Conservation (phyloP, 2,329 filamentous ascomycete genomes). For the Corniculantispora saksenae region DNA sequence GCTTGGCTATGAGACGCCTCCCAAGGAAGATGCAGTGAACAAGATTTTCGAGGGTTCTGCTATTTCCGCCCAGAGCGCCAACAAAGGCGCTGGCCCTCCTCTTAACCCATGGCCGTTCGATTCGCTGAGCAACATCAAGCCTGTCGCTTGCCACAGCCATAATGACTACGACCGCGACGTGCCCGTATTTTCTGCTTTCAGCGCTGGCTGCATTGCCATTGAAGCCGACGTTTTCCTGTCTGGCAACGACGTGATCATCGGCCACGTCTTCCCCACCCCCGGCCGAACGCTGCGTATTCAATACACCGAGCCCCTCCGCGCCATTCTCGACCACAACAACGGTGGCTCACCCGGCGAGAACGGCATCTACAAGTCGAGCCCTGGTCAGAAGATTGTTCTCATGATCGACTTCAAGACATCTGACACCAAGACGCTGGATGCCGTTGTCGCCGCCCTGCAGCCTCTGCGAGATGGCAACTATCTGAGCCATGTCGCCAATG, state of each 20-base stretch:
- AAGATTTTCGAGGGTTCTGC: slow-evolving; percentile 20
- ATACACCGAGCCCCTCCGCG: slow-evolving; percentile 20
- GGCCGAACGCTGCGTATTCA: slow-evolving; percentile 19
- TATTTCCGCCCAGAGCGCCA: slow-evolving; percentile 23
- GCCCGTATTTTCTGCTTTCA: slow-evolving; percentile 63
- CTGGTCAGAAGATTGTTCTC: slow-evolving; percentile 57
- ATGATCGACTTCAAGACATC: slow-evolving; percentile 69
- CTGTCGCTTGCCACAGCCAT: slow-evolving; percentile 62
- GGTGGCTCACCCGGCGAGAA: slow-evolving; percentile 16
- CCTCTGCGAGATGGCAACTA: slow-evolving; percentile 61
- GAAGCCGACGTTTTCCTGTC: slow-evolving; percentile 71
- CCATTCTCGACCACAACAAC: slow-evolving; percentile 24
- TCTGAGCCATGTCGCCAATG: slow-evolving; percentile 54
- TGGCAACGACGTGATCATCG: slow-evolving; percentile 58
- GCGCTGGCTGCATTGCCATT: slow-evolving; percentile 60
- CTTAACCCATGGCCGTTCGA: slow-evolving; percentile 24
- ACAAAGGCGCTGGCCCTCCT: slow-evolving; percentile 22
- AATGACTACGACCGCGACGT: slow-evolving; percentile 70
- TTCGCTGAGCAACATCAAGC: slow-evolving; percentile 21
- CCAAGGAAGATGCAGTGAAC: slow-evolving; percentile 23
- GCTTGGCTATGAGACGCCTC: slow-evolving; percentile 21
- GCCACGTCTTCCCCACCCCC: slow-evolving; percentile 47
- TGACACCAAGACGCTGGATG: slow-evolving; percentile 22
- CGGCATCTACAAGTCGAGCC: slow-evolving; percentile 59
- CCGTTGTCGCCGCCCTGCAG: slow-evolving; percentile 42